phyloP scores from a whole-genome alignment of 345 rosid species.

The Gossypium bickii region DNA sequence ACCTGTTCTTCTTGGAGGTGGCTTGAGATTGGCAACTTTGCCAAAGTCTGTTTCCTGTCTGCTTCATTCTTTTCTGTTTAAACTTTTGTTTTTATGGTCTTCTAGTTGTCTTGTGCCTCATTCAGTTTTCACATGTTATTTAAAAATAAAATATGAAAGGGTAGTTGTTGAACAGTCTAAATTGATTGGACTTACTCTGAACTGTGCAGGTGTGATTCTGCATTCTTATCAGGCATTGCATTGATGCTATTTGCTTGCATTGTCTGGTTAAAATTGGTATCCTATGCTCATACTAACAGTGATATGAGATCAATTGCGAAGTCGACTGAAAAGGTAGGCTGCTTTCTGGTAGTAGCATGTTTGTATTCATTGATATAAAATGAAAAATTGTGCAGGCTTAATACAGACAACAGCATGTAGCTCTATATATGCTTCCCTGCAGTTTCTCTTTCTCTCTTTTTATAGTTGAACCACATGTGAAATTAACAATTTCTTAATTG shows the following conservation, averaged over 20 bases:
- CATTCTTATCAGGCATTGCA: slow-evolving; percentile 74
- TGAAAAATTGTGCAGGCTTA: not conserved
- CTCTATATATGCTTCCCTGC: not conserved
- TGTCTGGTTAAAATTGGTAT: slow-evolving; percentile 92
- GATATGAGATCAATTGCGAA: slow-evolving; percentile 74
- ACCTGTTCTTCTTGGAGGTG: not conserved
- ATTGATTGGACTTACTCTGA: slow-evolving; percentile 19
- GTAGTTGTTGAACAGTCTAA: not conserved
- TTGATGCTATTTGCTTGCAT: slow-evolving; percentile 94
- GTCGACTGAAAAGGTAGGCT: slow-evolving; percentile 58
- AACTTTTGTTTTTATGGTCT: not conserved
- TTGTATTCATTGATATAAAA: not conserved
- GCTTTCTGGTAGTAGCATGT: not conserved
- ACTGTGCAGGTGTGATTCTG: slow-evolving; percentile 80
- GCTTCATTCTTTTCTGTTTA: not conserved
- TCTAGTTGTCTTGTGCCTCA: not conserved
- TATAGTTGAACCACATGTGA: not conserved
- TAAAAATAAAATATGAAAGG: not conserved
- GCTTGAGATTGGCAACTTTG: not conserved
- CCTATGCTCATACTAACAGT: slow-evolving; percentile 85
- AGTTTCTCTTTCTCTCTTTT: not conserved
- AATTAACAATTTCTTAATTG: not conserved
- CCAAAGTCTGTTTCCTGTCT: not conserved
- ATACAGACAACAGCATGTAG: not conserved
- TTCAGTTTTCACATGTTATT: not conserved